A percentile compares a stretch with the other conserved stretches of the same genome.
phyloP scores from a whole-genome alignment of 1,139 yeast genomes.

The Taphrina betulina region DNA sequence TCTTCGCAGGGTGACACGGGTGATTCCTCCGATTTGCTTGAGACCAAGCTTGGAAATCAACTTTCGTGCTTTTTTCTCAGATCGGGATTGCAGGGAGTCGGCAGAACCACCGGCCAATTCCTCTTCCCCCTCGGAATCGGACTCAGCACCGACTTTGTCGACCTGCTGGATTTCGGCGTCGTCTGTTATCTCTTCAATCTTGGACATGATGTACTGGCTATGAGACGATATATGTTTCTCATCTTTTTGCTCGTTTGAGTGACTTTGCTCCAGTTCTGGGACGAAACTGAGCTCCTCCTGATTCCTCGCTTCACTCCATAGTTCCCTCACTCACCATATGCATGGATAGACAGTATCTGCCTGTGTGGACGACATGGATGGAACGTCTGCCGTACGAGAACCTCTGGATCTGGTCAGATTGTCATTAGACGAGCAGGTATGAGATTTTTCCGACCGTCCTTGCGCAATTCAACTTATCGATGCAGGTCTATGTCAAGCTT shows the following conservation, averaged over 20 bases:
- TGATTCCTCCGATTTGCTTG: conserved; percentile 86
- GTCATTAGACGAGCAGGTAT: conserved; percentile 67
- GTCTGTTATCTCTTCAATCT: conserved; percentile 29
- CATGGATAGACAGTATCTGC: too few species aligned
- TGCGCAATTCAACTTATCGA: not conserved
- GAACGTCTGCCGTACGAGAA: conserved; percentile 43
- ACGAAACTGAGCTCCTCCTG: too few species aligned
- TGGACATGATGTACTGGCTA: conserved; percentile 14
- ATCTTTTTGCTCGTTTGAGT: too few species aligned
- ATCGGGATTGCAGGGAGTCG: conserved; percentile 53
- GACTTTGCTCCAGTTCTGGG: too few species aligned
- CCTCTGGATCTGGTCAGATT: conserved; percentile 87
- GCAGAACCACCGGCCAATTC: conserved; percentile 23
- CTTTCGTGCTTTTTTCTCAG: conserved; percentile 96
- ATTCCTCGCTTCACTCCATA: too few species aligned
- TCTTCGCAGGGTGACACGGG: conserved; percentile 95
- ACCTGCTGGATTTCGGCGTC: conserved; percentile 28
- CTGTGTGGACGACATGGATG: too few species aligned
- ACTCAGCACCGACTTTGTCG: conserved; percentile 16
- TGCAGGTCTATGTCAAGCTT: conserved; percentile 73
- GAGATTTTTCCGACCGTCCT: not conserved
- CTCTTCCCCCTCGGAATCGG: conserved; percentile 29
- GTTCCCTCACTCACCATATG: too few species aligned
- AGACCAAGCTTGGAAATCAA: conserved; percentile 83
- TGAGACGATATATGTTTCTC: too few species aligned